Percentiles rank a stretch among this genome's conserved stretches.
These are phyloP conservation scores for Mucuna pruriens DNA, from an alignment of 306 rosid species.

Conservation along the genomic window DNA sequence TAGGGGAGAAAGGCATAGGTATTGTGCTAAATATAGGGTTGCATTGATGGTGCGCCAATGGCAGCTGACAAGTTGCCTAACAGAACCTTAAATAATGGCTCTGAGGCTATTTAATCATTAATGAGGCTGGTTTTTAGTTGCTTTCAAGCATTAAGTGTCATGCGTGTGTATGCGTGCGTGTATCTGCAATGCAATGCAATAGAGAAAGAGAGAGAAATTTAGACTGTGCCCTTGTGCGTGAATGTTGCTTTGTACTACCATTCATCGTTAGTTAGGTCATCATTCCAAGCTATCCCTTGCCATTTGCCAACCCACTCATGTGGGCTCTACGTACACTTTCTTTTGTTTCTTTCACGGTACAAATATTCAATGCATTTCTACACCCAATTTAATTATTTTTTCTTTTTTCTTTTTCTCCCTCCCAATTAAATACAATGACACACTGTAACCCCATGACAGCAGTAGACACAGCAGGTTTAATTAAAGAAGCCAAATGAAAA, in stretches of 20 bases:
- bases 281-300: constrained; percentile 47
- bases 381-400: not conserved
- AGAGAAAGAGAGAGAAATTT: not conserved
- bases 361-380: constrained; percentile 36
- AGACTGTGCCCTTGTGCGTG: constrained; percentile 21
- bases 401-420: not conserved
- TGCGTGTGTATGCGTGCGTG: constrained; percentile 30
- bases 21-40: constrained; percentile 36
- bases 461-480: not conserved
- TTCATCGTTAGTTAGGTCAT: constrained; percentile 56
- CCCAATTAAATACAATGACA: not conserved
- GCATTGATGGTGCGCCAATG: constrained; percentile 54
- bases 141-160: constrained; percentile 49
- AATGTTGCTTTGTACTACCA: constrained; percentile 28
- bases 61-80: constrained; percentile 50
- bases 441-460: not conserved
- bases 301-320: constrained; percentile 46
- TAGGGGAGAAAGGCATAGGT: not conserved
- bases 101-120: constrained; percentile 44
- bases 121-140: constrained; percentile 55
- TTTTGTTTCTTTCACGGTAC: constrained; percentile 29
- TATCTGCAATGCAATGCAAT: not conserved
- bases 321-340: constrained; percentile 49
- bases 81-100: constrained; percentile 44
- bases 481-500: not conserved